phyloP scores from a whole-genome alignment of 371 early-diverging fungal species.

The Dipsacomyces acuminosporus region DNA sequence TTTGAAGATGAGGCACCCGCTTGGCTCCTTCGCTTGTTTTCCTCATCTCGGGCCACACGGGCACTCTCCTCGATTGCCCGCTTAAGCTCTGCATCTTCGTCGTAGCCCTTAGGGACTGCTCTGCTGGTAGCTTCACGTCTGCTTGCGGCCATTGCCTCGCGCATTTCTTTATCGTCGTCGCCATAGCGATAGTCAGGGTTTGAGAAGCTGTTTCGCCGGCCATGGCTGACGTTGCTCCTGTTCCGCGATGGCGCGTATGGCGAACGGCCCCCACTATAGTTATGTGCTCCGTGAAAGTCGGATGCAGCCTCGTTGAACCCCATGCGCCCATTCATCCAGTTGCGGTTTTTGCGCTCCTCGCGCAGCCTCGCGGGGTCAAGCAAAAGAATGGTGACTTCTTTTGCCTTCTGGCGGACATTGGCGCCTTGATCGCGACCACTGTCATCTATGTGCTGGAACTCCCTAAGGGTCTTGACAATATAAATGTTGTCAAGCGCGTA shows the following conservation, averaged over 20 bases:
- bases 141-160: slow-evolving; percentile 81
- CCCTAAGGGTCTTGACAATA: slow-evolving; percentile 89
- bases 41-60: slow-evolving; percentile 59
- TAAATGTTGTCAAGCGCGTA: slow-evolving; percentile 88
- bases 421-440: slow-evolving; percentile 85
- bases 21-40: slow-evolving; percentile 45
- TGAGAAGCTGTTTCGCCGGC: slow-evolving; percentile 48
- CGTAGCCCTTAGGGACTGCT: slow-evolving; percentile 34
- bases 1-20: not conserved
- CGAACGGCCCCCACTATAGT: not conserved
- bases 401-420: slow-evolving; percentile 90
- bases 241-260: not conserved
- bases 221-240: slow-evolving; percentile 10
- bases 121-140: slow-evolving; percentile 51
- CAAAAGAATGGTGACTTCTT: slow-evolving; percentile 79
- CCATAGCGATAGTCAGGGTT: slow-evolving; percentile 51
- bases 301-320: slow-evolving; percentile 16
- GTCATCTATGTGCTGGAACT: slow-evolving; percentile 93
- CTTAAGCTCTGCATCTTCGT: slow-evolving; percentile 67
- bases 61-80: slow-evolving; percentile 83
- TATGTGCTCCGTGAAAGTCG: not conserved
- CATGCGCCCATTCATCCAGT: slow-evolving; percentile 63
- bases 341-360: slow-evolving; percentile 65
- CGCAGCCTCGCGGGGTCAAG: slow-evolving; percentile 72
- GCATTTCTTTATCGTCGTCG: slow-evolving; percentile 77